These are phyloP conservation scores for Fusarium sp. DNA, from an alignment of 2,329 filamentous ascomycete species.

Conservation along the genomic window DNA sequence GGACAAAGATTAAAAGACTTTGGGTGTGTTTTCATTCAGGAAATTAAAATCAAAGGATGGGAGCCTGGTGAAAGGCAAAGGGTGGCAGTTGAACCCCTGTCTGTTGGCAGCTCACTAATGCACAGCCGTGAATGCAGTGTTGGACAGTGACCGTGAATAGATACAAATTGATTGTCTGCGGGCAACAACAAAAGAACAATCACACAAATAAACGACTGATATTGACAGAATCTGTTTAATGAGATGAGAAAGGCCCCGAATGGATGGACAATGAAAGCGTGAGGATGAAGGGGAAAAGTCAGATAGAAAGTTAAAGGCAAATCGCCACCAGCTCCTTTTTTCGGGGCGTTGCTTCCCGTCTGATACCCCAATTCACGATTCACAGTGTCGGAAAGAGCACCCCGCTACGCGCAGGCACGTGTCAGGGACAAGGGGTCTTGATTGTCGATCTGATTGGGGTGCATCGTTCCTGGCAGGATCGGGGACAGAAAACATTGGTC, in stretches of 20 bases:
- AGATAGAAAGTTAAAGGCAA: conserved; percentile 19
- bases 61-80: background rate
- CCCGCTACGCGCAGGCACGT: conserved; percentile 48
- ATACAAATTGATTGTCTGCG: conserved; percentile 5
- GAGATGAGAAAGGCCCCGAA: background rate
- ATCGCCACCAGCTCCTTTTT: conserved; percentile 42
- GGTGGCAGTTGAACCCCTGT: conserved; percentile 20
- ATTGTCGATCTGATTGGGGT: conserved; percentile 31
- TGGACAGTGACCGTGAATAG: conserved; percentile 14
- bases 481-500: background rate
- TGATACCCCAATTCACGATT: conserved; percentile 43
- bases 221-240: background rate
- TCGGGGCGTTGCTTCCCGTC: conserved; percentile 19
- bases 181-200: conserved; percentile 9
- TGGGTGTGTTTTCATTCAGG: background rate
- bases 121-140: conserved; percentile 17
- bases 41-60: background rate
- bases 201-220: background rate
- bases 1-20: background rate
- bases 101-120: conserved; percentile 22
- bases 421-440: conserved; percentile 7
- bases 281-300: conserved; percentile 8
- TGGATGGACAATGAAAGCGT: conserved; percentile 12
- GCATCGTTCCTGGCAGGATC: conserved; percentile 13
- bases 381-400: conserved; percentile 34